These are phyloP conservation scores for Mrakia frigida DNA, from an alignment of 768 basidiomycete species.

Conservation along the genomic window DNA sequence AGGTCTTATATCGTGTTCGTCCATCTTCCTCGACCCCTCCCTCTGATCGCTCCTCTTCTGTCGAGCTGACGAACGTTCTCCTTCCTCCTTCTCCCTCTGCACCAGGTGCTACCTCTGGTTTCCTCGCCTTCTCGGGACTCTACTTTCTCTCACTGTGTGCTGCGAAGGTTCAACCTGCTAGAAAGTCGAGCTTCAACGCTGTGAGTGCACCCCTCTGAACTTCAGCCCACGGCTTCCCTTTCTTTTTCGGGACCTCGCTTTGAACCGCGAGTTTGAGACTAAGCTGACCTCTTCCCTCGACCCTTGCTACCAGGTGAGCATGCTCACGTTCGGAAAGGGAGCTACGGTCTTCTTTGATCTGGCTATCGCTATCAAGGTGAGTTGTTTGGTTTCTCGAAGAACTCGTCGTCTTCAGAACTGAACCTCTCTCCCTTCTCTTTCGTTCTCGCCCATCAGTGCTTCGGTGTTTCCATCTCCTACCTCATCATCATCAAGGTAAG, in stretches of 20 bases:
- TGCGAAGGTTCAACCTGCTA: slow-evolving; percentile 58
- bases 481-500: slow-evolving; percentile 77
- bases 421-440: slow-evolving; percentile 1
- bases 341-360: slow-evolving; percentile 59
- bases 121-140: slow-evolving; percentile 66
- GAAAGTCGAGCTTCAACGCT: slow-evolving; percentile 76
- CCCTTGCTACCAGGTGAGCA: slow-evolving; percentile 33
- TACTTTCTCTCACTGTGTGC: slow-evolving; percentile 85
- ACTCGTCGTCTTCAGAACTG: neutral
- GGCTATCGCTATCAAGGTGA: slow-evolving; percentile 41
- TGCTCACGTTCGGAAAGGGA: slow-evolving; percentile 75
- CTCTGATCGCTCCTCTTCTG: neutral
- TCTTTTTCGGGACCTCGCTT: slow-evolving; percentile 50
- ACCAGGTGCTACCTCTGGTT: slow-evolving; percentile 28
- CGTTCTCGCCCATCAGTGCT: neutral
- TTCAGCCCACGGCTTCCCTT: neutral
- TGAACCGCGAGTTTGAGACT: slow-evolving; percentile 52
- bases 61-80: neutral
- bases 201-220: slow-evolving; percentile 51
- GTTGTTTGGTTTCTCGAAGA: neutral
- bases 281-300: slow-evolving; percentile 54
- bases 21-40: neutral
- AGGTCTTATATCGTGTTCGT: slow-evolving; percentile 24
- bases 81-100: neutral
- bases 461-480: slow-evolving; percentile 46